phyloP scores from a whole-genome alignment of 2,329 filamentous ascomycete species.

The Phialophora chinensis region DNA sequence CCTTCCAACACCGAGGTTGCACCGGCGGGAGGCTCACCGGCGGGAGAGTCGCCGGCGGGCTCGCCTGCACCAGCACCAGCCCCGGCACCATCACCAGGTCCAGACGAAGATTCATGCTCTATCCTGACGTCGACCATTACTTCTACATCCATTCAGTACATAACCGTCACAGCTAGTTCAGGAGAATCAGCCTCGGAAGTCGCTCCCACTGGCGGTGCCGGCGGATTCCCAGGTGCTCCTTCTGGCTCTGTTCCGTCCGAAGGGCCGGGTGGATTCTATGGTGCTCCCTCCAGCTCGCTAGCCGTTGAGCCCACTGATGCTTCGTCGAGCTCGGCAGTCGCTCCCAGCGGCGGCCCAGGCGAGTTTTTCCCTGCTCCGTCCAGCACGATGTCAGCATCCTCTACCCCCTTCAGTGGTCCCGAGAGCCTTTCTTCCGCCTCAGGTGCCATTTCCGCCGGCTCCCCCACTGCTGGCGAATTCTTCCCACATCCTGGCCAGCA shows the following conservation, averaged over 20 bases:
- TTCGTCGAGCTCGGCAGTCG: neutral
- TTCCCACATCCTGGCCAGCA: conserved; percentile 23
- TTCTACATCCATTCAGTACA: conserved; percentile 37
- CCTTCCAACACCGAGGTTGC: conserved; percentile 10
- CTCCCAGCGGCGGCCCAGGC: conserved; percentile 4
- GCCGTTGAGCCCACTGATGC: neutral
- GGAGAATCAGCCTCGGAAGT: conserved; percentile 16
- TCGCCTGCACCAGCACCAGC: conserved; percentile 1
- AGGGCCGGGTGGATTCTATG: conserved; percentile 13
- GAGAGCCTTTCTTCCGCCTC: conserved; percentile 13
- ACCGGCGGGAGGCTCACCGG: conserved; percentile 1
- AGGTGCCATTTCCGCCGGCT: conserved; percentile 15
- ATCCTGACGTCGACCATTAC: conserved; percentile 38
- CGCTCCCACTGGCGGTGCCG: conserved; percentile 7
- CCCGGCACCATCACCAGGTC: neutral
- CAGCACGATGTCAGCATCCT: conserved; percentile 10
- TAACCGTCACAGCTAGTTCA: conserved; percentile 41
- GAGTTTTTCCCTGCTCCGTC: conserved; percentile 3
- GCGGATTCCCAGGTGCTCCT: neutral
- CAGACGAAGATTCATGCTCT: conserved; percentile 26
- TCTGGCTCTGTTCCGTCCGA: conserved; percentile 13
- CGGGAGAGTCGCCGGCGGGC: neutral
- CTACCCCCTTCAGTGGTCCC: neutral
- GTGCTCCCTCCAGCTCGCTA: conserved; percentile 8
- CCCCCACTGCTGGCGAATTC: conserved; percentile 32